Evolutionary conservation across 2,329 filamentous ascomycete species (phyloP).

Genomic region (Apiospora arundinis): DNA sequence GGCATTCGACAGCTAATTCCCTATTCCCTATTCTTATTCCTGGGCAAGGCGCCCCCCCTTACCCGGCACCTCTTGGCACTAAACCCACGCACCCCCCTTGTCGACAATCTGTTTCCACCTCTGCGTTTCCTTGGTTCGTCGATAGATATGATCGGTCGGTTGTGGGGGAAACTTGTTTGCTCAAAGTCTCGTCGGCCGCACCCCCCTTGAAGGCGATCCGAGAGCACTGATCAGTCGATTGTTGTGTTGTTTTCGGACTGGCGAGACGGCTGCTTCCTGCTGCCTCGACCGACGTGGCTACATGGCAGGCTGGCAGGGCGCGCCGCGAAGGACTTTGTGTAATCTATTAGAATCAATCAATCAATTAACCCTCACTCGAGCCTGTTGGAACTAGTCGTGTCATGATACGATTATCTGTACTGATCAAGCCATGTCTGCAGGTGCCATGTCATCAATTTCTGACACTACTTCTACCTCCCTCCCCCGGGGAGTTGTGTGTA

Average conservation of each 20-base stretch:
- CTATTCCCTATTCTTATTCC: neutral
- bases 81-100: conserved; percentile 16
- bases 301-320: neutral
- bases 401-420: conserved; percentile 11
- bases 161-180: conserved; percentile 22
- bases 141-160: conserved; percentile 18
- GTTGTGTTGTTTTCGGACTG: neutral
- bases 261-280: neutral
- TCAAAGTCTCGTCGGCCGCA: neutral
- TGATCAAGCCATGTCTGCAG: conserved; percentile 5
- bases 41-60: conserved; percentile 6
- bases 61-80: neutral
- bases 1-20: conserved; percentile 2
- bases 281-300: neutral
- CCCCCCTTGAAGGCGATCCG: conserved; percentile 18
- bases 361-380: neutral
- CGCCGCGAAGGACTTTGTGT: neutral
- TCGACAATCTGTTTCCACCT: conserved; percentile 18
- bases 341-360: conserved; percentile 2
- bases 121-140: conserved; percentile 12
- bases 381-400: neutral
- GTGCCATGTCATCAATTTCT: conserved; percentile 13
- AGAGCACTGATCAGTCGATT: conserved; percentile 18
- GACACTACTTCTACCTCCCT: neutral
- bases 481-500: neutral